Evolutionary conservation across 208 protist genomes (phyloP).

Genomic region (Leishmania braziliensis): DNA sequence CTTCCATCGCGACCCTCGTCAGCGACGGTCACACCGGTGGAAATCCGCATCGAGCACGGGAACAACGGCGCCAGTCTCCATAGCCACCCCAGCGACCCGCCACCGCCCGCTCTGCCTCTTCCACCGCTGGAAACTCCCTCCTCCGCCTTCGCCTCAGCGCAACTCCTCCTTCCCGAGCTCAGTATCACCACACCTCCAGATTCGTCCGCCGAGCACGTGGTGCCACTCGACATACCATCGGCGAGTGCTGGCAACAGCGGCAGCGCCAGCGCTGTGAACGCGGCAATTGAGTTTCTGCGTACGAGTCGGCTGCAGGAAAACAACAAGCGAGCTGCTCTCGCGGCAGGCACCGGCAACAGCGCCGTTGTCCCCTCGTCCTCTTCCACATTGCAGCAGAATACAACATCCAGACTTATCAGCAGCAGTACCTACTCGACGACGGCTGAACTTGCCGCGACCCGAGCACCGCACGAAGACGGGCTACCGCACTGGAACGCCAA

Average conservation of each 20-base stretch:
- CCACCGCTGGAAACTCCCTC: background rate
- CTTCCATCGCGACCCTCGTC: background rate
- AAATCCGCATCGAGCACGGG: background rate
- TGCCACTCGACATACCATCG: background rate
- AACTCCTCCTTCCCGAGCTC: background rate
- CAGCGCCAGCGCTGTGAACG: constrained; percentile 28
- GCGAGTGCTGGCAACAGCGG: background rate
- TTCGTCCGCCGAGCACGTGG: background rate
- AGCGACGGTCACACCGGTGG: background rate
- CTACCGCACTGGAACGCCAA: background rate
- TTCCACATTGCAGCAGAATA: background rate
- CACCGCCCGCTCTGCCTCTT: no score
- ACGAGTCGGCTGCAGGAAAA: constrained; percentile 23
- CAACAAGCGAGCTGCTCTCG: constrained; percentile 4
- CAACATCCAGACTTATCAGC: background rate
- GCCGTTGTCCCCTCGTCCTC: background rate
- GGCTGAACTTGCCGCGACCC: background rate
- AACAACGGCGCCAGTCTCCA: no score
- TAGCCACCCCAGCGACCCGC: background rate
- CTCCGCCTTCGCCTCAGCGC: background rate
- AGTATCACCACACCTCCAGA: background rate
- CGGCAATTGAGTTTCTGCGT: constrained; percentile 34
- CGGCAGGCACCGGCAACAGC: constrained; percentile 4
- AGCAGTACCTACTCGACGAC: background rate
- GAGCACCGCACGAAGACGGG: background rate